phyloP scores from a whole-genome alignment of 768 basidiomycete species.

The Calocera cornea region DNA sequence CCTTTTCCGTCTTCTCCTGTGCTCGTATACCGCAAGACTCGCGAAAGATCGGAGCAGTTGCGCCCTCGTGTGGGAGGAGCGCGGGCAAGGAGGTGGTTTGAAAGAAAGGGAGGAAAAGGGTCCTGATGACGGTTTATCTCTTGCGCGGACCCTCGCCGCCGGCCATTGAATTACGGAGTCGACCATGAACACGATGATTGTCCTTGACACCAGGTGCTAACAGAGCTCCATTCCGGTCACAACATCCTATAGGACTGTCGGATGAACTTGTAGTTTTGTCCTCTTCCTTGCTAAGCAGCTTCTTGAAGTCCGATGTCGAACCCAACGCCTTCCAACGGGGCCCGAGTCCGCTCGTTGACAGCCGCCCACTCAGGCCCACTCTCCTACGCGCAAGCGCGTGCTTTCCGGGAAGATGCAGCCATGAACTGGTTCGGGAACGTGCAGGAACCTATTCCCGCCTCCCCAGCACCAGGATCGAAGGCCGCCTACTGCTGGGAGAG shows the following conservation, averaged over 20 bases:
- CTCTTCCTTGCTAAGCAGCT: background rate
- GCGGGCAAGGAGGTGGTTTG: background rate
- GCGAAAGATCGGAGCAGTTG: background rate
- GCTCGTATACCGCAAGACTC: background rate
- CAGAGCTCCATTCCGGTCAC: too few species aligned
- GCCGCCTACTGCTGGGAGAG: constrained; percentile 3
- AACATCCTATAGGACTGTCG: too few species aligned
- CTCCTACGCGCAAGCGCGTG: constrained; percentile 12
- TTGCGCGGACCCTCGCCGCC: too few species aligned
- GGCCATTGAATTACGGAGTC: too few species aligned
- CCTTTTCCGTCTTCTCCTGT: background rate
- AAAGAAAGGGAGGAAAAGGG: background rate
- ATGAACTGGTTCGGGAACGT: constrained; percentile 18
- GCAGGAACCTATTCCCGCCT: background rate
- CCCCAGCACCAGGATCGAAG: background rate
- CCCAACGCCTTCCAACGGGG: background rate
- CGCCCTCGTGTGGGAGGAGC: background rate
- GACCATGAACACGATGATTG: too few species aligned
- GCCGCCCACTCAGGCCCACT: background rate
- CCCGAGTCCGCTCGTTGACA: background rate
- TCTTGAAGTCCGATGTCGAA: background rate
- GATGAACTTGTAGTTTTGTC: too few species aligned
- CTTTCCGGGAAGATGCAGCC: constrained; percentile 15
- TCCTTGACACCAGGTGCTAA: too few species aligned
- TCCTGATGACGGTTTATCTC: too few species aligned